These are phyloP conservation scores for Blumeriella jaapii DNA, from an alignment of 2,329 filamentous ascomycete species.

Conservation along the genomic window DNA sequence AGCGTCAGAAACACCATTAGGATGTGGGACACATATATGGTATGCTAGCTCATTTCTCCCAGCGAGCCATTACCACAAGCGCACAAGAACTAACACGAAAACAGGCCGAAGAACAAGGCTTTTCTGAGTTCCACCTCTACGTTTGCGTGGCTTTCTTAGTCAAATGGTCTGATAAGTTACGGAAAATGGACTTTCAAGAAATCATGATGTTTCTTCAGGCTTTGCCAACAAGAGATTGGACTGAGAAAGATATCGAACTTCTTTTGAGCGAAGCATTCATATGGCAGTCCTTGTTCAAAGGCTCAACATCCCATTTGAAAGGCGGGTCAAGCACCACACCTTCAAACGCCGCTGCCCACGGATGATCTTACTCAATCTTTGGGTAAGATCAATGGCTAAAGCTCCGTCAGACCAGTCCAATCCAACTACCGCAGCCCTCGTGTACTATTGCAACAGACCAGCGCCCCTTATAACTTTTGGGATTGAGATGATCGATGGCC, in stretches of 20 bases:
- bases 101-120: constrained; percentile 89
- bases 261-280: constrained; percentile 94
- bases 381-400: too few species aligned
- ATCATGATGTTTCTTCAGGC: constrained; percentile 99
- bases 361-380: too few species aligned
- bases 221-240: constrained; percentile 86
- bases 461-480: too few species aligned
- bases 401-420: too few species aligned
- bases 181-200: constrained; percentile 97
- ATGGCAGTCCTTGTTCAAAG: constrained; percentile 95
- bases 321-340: constrained; percentile 31
- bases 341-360: constrained; percentile 17
- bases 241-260: constrained; percentile 94
- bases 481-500: too few species aligned
- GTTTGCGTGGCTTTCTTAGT: constrained; percentile 96
- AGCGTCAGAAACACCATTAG: constrained; percentile 92
- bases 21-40: constrained; percentile 99
- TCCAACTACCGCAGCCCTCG: too few species aligned
- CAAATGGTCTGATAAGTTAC: constrained; percentile 91
- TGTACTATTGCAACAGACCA: not conserved
- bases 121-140: constrained; percentile 96
- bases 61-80: too few species aligned
- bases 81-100: constrained; percentile 5
- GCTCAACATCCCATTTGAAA: constrained; percentile 79
- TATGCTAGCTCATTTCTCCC: constrained; percentile 37